Evolutionary conservation across 352 stramenopile species (phyloP).

Genomic region (Globisporangium parvum): DNA sequence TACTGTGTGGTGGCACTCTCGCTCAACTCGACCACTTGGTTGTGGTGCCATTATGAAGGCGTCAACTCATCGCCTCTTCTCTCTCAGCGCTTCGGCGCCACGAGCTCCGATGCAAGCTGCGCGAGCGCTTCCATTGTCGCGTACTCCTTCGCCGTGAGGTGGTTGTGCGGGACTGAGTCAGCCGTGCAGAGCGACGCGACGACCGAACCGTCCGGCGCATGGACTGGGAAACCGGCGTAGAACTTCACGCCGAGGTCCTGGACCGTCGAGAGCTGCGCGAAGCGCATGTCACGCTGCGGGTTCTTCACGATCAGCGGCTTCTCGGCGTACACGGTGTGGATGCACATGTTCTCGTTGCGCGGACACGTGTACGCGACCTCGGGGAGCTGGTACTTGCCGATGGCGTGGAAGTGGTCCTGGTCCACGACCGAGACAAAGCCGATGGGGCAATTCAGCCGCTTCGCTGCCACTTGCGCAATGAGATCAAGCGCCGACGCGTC

Average conservation of each 20-base stretch:
- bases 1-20: no score
- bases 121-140: constrained; percentile 62
- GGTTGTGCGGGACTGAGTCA: constrained; percentile 37
- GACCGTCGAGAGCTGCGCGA: constrained; percentile 42
- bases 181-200: constrained; percentile 38
- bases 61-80: no score
- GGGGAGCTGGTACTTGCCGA: constrained; percentile 38
- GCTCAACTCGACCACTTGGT: no score
- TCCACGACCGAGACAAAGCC: constrained; percentile 59
- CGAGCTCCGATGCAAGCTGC: constrained; percentile 43
- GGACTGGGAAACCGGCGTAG: constrained; percentile 59
- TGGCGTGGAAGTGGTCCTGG: constrained; percentile 37
- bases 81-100: constrained; percentile 5
- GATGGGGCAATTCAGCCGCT: constrained; percentile 45
- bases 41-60: no score
- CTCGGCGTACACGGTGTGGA: constrained; percentile 52
- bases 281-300: constrained; percentile 56
- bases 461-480: constrained; percentile 45
- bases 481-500: constrained; percentile 45
- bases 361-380: constrained; percentile 21
- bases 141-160: constrained; percentile 67
- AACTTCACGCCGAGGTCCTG: constrained; percentile 46
- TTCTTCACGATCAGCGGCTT: constrained; percentile 60
- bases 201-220: constrained; percentile 36
- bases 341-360: constrained; percentile 52